Evolutionary conservation across 495 filamentous ascomycete genomes (phyloP), one percentile per base, ranked within the genome.

Genomic region (Copromyces sp.): DNA sequence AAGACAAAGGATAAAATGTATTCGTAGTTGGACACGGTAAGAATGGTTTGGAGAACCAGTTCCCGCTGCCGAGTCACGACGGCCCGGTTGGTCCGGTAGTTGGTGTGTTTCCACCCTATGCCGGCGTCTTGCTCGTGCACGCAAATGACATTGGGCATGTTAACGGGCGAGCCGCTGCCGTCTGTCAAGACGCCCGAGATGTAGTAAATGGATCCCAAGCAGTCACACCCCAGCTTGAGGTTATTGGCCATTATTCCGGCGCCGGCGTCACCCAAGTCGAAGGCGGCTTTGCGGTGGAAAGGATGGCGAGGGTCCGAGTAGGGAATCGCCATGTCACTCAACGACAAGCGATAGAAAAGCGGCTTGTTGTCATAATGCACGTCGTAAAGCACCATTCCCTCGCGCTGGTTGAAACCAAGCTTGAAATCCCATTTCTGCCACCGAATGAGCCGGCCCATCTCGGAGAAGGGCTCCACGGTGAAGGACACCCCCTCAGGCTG

Each of bases 1-100:
- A 97, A 93, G 71, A 92, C 89, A 80, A 92, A 97, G 16, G 91
- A 89, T 68, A 97, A 86, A 71, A 97, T 91, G 73, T 94, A 94
- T 77, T 94, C 92, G 81, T 94, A 94, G 81, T 94, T 94, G 40
- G 90, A 89, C 38, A 94, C 87, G 0, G 92, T 94, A 75, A 92
- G 89, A 75, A 93, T 92, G 76, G 90, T 91, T 74, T 94, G 92
- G 42, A 95, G 73, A 9, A 94, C 91, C 0, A 95, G 81, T 79
- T 94, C 90, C 5, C 92, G 87, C 65, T 87, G 85, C 2, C 92
- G 88, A 3, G 87, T 89, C 3, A 93, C 87, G 37, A 90, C 88
- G 2, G 88, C 89, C 0, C 89, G 87, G 53, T 85, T 84, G 16
- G 92, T 93, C 3, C 92, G 88, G 83, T 90, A 93, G 79, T 95